Conservation (phyloP, 129 eudicot species). For the Cynara cardunculus region DNA sequence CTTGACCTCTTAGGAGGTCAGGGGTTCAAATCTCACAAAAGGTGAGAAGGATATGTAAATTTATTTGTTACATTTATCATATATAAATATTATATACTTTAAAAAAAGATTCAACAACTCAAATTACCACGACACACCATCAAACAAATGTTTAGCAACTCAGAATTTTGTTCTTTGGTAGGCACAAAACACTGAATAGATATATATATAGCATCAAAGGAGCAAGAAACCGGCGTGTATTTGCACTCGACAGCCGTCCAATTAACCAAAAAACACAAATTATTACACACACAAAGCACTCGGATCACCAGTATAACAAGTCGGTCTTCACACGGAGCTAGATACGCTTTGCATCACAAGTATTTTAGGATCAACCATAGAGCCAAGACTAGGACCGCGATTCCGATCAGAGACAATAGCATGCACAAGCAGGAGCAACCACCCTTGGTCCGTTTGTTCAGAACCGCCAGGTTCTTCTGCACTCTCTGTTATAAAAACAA, state of each 20-base stretch:
- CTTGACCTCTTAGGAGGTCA: too few relatives aligned
- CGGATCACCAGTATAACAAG: constrained; percentile 20
- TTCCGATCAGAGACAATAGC: constrained; percentile 49
- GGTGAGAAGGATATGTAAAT: too few relatives aligned
- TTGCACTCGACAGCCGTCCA: constrained; percentile 20
- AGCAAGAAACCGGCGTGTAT: constrained; percentile 16
- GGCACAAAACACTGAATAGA: constrained; percentile 4
- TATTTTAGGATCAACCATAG: constrained; percentile 56
- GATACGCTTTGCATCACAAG: constrained; percentile 34
- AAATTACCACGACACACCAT: neutral
- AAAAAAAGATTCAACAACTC: neutral
- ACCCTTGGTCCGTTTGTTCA: constrained; percentile 77
- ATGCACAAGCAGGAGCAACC: constrained; percentile 84
- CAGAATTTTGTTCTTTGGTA: neutral
- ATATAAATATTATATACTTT: too few relatives aligned
- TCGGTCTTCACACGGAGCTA: constrained; percentile 20
- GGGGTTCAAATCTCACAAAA: too few relatives aligned
- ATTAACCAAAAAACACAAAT: constrained; percentile 1
- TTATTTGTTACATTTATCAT: too few relatives aligned
- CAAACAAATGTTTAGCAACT: constrained; percentile 12
- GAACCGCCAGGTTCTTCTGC: constrained; percentile 60
- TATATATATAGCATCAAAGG: constrained; percentile 5
- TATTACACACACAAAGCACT: constrained; percentile 23
- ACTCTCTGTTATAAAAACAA: constrained; percentile 49
- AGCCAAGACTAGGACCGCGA: constrained; percentile 42